Percentiles rank a stretch among this genome's conserved stretches.
phyloP scores from a whole-genome alignment of 2,329 filamentous ascomycete genomes.

The Xylaria sp. region DNA sequence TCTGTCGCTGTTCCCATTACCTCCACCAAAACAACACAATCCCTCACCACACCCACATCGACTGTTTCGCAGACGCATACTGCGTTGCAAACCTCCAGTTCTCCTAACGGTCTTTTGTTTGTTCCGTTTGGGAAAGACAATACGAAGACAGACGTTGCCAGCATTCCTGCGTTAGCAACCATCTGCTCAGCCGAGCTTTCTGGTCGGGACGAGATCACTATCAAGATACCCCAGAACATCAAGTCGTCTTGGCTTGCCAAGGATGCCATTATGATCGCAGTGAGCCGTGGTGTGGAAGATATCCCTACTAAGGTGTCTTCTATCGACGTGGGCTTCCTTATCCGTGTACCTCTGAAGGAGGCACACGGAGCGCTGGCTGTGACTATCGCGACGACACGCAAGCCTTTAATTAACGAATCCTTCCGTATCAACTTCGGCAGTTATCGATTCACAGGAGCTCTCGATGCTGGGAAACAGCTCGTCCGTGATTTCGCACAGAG shows the following conservation, averaged over 20 bases:
- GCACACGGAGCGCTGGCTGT: constrained; percentile 69
- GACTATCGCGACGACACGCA: constrained; percentile 66
- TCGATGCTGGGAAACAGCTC: constrained; percentile 58
- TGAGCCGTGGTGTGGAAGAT: constrained; percentile 59
- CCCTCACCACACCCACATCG: constrained; percentile 43
- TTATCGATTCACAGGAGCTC: constrained; percentile 56
- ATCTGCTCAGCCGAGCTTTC: constrained; percentile 60
- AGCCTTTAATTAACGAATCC: constrained; percentile 70
- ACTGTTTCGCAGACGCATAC: constrained; percentile 50
- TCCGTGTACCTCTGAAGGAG: constrained; percentile 64
- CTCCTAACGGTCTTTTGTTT: constrained; percentile 53
- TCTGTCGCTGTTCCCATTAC: constrained; percentile 42
- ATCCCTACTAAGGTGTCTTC: constrained; percentile 62
- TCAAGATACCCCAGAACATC: constrained; percentile 62
- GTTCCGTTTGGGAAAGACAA: constrained; percentile 57
- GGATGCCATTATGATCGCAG: constrained; percentile 66
- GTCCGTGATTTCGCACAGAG: constrained; percentile 55
- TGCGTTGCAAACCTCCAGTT: constrained; percentile 48
- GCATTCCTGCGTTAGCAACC: constrained; percentile 48
- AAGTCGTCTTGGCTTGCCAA: constrained; percentile 67
- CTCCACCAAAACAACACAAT: constrained; percentile 40
- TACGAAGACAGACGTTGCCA: constrained; percentile 41
- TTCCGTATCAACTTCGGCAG: constrained; percentile 70
- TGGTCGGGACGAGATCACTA: constrained; percentile 63
- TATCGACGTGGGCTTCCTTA: constrained; percentile 62